Conservation (phyloP, 2,329 filamentous ascomycete genomes). For the Cladosporium phlei region DNA sequence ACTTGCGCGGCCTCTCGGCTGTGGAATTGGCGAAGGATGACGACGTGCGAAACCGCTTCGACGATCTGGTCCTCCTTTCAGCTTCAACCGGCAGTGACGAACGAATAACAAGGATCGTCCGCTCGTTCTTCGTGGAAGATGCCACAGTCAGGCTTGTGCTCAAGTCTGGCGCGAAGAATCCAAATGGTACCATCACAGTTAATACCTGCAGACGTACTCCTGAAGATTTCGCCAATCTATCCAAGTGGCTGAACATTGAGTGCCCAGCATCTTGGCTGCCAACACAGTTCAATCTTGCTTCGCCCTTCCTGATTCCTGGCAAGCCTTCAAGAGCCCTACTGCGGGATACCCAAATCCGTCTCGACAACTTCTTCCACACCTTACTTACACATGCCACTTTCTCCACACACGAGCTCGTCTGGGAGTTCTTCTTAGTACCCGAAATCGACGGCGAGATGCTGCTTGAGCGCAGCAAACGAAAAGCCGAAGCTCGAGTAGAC, state of each 20-base stretch:
- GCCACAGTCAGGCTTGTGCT: constrained; percentile 87
- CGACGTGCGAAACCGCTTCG: constrained; percentile 91
- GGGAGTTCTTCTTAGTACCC: constrained; percentile 97
- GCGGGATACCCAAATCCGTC: constrained; percentile 77
- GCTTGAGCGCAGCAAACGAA: constrained; percentile 78
- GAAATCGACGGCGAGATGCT: constrained; percentile 89
- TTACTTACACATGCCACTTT: constrained; percentile 88
- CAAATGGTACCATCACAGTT: constrained; percentile 78
- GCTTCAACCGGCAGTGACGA: constrained; percentile 67
- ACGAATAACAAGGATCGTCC: constrained; percentile 84
- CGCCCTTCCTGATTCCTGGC: constrained; percentile 87
- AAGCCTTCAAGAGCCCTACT: constrained; percentile 83
- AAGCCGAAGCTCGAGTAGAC: constrained; percentile 76
- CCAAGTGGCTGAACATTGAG: constrained; percentile 76
- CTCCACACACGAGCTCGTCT: constrained; percentile 91
- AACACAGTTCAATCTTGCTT: constrained; percentile 68
- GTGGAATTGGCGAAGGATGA: constrained; percentile 97
- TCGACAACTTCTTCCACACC: constrained; percentile 84
- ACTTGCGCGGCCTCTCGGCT: constrained; percentile 82
- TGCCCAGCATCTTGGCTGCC: constrained; percentile 96
- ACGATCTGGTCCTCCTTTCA: constrained; percentile 83
- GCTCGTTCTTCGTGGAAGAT: constrained; percentile 96
- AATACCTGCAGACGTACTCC: constrained; percentile 88
- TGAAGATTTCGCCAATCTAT: constrained; percentile 84
- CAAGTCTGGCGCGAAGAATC: constrained; percentile 86